Evolutionary conservation across 202 grass and related monocot genomes (phyloP), one percentile per base, ranked within the genome.

Genomic region (Bolboschoenoplectus hybrid): DNA sequence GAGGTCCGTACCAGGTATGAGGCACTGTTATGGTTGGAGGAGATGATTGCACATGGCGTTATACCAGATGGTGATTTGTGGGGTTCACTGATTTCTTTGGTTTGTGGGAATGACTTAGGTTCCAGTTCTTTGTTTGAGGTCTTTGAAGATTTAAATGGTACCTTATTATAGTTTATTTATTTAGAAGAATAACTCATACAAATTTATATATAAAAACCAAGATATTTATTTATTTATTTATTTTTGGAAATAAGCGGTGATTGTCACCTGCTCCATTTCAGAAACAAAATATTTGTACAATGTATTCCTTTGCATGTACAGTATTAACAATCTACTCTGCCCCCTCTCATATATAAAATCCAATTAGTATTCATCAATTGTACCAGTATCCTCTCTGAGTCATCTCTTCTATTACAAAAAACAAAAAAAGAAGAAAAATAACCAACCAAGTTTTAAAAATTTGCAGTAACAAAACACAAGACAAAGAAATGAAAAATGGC

Each of bases 21-120:
- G 87, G 91, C 93, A 32, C 52, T 94, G 62, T 10, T 96, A 12
- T 96, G 96, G 93, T 67, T 98, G 16, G 91, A 96, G 89, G 96
- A 98, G 85, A 98, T 96, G 96, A 84, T 94, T 46, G 75, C 86
- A 56, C 87, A 91, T 81, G 96, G 93, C 32, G 86, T 89, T 80
- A 85, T 67, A 85, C 96, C 93, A 1, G 84, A 89, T 0, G 7
- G 32, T 83, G 6, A 6, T 82, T 66, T 94, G 65, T 98, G 91
- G 96, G 82, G 81, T 51, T 92, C 84, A 32, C 81, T 96, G 72
- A 80, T 91, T 63, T 91, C 82, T 7, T 63, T 77, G 14, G 86
- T 91, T 62, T 92, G 86, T 84, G 5, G 40, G n/a, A 26, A 74
- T 87, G 68, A 81, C 34, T 56, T 44, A 4, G 46, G 6, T 80